A percentile compares a stretch with the other conserved stretches of the same genome.
These are phyloP conservation scores for Aspergillus asperescens DNA, from an alignment of 495 filamentous ascomycete genomes.

Conservation along the genomic window DNA sequence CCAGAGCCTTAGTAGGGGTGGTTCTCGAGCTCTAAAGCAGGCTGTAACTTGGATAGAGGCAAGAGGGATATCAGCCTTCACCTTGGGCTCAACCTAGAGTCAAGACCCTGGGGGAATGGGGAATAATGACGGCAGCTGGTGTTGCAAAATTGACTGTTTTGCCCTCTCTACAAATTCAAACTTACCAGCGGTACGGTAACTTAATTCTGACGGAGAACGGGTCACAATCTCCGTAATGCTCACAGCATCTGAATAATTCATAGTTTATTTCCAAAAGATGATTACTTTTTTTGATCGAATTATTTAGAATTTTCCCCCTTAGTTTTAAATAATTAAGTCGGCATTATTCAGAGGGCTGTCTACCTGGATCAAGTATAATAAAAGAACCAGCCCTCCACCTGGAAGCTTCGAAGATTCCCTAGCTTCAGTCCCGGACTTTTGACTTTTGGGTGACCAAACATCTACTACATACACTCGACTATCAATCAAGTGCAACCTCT, in stretches of 20 bases:
- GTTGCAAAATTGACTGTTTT: not conserved
- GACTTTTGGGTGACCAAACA: slow-evolving; percentile 6
- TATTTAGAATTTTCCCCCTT: slow-evolving; percentile 12
- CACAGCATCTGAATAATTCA: slow-evolving; percentile 5
- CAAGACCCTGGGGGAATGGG: no score
- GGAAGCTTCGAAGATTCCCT: slow-evolving; percentile 9
- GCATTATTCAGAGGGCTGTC: slow-evolving; percentile 9
- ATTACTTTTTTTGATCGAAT: slow-evolving; percentile 11
- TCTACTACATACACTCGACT: not conserved
- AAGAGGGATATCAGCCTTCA: no score
- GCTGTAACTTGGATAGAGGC: no score
- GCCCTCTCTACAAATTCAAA: not conserved
- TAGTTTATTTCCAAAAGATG: slow-evolving; percentile 1
- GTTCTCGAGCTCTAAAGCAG: no score
- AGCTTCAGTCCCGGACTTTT: slow-evolving; percentile 13
- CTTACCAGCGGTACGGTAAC: not conserved
- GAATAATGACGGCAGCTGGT: no score
- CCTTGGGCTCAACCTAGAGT: no score
- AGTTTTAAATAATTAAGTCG: slow-evolving; percentile 11
- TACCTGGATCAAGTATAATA: slow-evolving; percentile 5
- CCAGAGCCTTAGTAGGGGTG: no score
- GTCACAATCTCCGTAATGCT: slow-evolving; percentile 9
- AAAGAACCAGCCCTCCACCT: slow-evolving; percentile 2
- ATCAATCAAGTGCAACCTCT: not conserved
- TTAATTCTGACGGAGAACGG: slow-evolving; percentile 3